Percentiles rank a stretch among this genome's conserved stretches.
These are phyloP conservation scores for Fusarium tupiense DNA, from an alignment of 2,329 filamentous ascomycete species.

Conservation along the genomic window DNA sequence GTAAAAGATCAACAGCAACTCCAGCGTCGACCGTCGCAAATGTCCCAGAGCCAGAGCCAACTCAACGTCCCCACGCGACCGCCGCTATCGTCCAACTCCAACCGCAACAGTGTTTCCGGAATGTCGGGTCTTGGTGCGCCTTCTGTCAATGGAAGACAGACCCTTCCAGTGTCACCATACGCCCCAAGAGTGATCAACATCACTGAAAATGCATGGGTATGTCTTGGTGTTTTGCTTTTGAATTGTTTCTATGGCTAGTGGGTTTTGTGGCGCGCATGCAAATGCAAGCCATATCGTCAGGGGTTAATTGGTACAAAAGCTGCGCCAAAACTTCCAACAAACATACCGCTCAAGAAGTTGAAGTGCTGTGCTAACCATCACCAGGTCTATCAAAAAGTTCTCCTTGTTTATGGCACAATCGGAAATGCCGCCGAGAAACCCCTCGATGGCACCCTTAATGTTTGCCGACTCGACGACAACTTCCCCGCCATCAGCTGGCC, in stretches of 20 bases:
- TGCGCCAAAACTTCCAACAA: slow-evolving; percentile 11
- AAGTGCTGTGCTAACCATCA: slow-evolving; percentile 36
- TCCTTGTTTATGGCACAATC: slow-evolving; percentile 83
- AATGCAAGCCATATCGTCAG: slow-evolving; percentile 23
- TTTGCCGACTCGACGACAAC: slow-evolving; percentile 83
- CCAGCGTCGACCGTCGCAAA: slow-evolving; percentile 27
- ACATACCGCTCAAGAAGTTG: neutral
- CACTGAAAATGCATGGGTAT: slow-evolving; percentile 84
- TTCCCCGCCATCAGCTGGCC: slow-evolving; percentile 90
- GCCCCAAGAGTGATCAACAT: slow-evolving; percentile 84
- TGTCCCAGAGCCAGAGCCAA: slow-evolving; percentile 33
- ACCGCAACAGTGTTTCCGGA: slow-evolving; percentile 71
- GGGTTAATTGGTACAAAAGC: slow-evolving; percentile 16
- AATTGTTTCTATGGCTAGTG: slow-evolving; percentile 13
- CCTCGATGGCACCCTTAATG: slow-evolving; percentile 81
- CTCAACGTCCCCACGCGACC: slow-evolving; percentile 49
- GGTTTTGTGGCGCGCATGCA: slow-evolving; percentile 10
- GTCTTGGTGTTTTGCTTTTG: slow-evolving; percentile 47
- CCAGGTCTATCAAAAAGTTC: slow-evolving; percentile 90
- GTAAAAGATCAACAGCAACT: slow-evolving; percentile 56
- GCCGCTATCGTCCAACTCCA: slow-evolving; percentile 55
- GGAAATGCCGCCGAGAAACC: slow-evolving; percentile 74
- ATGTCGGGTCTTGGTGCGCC: slow-evolving; percentile 70
- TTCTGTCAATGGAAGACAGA: slow-evolving; percentile 62
- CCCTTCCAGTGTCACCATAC: slow-evolving; percentile 76